These are phyloP conservation scores for Candida albicans DNA, from an alignment of 1,139 yeast genomes.

Conservation along the genomic window DNA sequence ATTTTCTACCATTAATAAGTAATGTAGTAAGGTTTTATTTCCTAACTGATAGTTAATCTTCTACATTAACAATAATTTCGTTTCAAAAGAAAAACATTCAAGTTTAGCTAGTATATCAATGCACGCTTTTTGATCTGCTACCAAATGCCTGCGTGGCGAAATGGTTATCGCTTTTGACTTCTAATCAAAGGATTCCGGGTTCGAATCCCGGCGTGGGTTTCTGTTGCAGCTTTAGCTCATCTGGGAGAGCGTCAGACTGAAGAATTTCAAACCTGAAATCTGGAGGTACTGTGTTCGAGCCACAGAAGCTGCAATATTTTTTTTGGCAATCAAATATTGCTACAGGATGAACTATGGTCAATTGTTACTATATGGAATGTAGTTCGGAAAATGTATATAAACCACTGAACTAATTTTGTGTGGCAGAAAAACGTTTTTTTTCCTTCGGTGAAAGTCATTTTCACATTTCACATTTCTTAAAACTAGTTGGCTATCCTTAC, in stretches of 20 bases:
- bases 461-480: too few species aligned
- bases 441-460: too few species aligned
- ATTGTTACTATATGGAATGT: too few species aligned
- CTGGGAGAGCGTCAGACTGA: slow-evolving; percentile 61
- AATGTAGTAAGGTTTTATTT: too few species aligned
- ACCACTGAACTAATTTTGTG: too few species aligned
- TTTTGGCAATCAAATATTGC: neutral
- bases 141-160: slow-evolving; percentile 1
- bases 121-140: neutral
- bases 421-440: too few species aligned
- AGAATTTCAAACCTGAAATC: slow-evolving; percentile 23
- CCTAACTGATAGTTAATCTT: too few species aligned
- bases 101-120: neutral
- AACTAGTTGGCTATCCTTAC: too few species aligned
- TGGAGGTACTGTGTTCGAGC: slow-evolving; percentile 1
- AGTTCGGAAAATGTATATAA: too few species aligned
- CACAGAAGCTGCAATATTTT: neutral
- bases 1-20: too few species aligned
- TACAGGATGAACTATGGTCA: neutral
- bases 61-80: too few species aligned
- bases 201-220: slow-evolving; percentile 1
- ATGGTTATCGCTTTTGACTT: slow-evolving; percentile 1
- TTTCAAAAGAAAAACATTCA: too few species aligned
- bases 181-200: slow-evolving; percentile 1
- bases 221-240: slow-evolving; percentile 26